Evolutionary conservation across 129 eudicot genomes (phyloP), one percentile per base, ranked within the genome.

Genomic region (Saposhnikovia divaricata): DNA sequence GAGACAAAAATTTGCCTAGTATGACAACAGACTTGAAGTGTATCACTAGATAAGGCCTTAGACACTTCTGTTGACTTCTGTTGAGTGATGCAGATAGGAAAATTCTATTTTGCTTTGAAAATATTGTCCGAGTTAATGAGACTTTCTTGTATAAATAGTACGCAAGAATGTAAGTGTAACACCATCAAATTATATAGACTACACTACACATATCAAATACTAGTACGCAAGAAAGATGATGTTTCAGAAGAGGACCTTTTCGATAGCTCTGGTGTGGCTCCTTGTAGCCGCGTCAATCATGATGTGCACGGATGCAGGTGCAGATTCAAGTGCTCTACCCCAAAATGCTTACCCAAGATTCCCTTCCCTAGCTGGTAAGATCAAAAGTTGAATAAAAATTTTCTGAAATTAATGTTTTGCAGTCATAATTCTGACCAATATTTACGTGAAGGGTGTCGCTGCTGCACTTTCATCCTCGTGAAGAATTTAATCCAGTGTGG

Each of bases 391-490:
- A 44, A 73, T 68, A 9, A 34, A 34, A 9, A 73, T 73, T 19
- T 19, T 7, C 13, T 9, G 11, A 21, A 74, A 42, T 14, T 25
- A 14, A 19, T 23, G 31, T 19, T 9, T 34, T 38, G 74, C 43
- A 38, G 11, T 34, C 1, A 23, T 69, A 15, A 44, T 7, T 7
- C 13, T 46, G 4, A 75, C 61, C 0, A 6, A 46, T 46, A 44
- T 9, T 39, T 44, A 46, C 40, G 18, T 75, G 78, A 27, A 75
- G 78, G 78, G 46, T 75, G 78, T 75, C 78, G 78, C 42, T 75
- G 78, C 78, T 75, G 78, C 61, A 44, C 2, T 51, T 75, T 46
- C 19, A 2, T 75, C 34, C 9, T 0, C 7, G 78, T n/a, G 61
- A 75, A 27, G 14, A 4, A 4, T 4, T 13, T 75, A 0, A 13